Conservation (phyloP, 352 stramenopile species). For the Thalassiosira allenii region DNA sequence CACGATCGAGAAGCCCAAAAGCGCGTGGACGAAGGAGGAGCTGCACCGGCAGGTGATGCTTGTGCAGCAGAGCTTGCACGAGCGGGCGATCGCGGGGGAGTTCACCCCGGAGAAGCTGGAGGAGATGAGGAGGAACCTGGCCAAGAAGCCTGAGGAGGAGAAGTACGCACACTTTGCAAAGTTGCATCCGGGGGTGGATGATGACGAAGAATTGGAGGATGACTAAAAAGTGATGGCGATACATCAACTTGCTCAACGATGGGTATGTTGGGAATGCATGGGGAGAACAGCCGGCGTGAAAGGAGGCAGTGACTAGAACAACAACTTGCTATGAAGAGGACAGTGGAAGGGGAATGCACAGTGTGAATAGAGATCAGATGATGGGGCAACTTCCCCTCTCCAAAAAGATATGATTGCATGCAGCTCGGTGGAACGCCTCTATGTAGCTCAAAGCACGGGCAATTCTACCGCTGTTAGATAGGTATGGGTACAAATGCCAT, state of each 20-base stretch:
- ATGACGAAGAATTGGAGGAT: conserved; percentile 70
- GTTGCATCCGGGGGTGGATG: conserved; percentile 79
- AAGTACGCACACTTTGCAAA: conserved; percentile 71
- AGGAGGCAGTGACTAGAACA: not conserved
- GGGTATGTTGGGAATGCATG: not conserved
- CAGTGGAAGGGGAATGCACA: not conserved
- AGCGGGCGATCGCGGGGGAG: conserved; percentile 75
- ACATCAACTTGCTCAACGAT: not conserved
- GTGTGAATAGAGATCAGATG: no score
- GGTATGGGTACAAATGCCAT: not conserved
- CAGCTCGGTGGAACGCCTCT: no score
- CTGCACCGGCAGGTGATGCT: conserved; percentile 75
- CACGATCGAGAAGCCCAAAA: conserved; percentile 70
- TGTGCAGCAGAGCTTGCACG: conserved; percentile 67
- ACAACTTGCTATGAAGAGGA: not conserved
- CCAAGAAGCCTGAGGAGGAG: conserved; percentile 46
- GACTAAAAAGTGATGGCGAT: conserved; percentile 5
- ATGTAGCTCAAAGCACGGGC: no score
- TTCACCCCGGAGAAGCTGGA: conserved; percentile 82
- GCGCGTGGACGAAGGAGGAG: conserved; percentile 75
- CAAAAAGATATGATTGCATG: no score
- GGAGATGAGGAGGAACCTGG: conserved; percentile 48
- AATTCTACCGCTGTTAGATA: not conserved
- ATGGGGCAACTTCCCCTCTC: no score
- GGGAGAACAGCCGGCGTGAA: no score